Conservation (phyloP, 371 early-diverging fungal species). For the Nematocida homosporus region DNA sequence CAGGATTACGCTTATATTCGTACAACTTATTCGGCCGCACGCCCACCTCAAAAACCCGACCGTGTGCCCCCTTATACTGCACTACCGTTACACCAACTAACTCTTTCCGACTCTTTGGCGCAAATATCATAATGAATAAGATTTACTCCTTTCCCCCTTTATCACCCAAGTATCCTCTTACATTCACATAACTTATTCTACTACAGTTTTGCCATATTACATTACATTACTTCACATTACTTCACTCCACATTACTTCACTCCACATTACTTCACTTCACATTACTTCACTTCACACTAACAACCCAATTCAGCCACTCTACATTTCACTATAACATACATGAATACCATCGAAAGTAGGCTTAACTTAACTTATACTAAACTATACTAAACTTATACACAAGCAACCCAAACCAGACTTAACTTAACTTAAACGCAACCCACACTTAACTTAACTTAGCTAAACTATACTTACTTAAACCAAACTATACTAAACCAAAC, state of each 20-base stretch:
- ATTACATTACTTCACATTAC: too few species aligned
- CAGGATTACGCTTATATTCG: constrained; percentile 61
- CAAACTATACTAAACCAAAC: too few species aligned
- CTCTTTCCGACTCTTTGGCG: constrained; percentile 63
- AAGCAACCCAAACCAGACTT: too few species aligned
- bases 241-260: too few species aligned
- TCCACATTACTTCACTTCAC: too few species aligned
- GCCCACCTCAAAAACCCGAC: constrained; percentile 60
- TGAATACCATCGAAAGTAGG: too few species aligned
- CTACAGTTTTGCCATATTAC: background rate
- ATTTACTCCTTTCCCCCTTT: background rate
- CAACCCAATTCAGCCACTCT: too few species aligned
- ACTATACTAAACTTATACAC: too few species aligned
- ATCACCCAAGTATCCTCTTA: background rate
- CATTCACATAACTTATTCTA: background rate
- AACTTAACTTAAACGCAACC: too few species aligned
- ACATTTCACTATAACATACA: too few species aligned
- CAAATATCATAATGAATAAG: constrained; percentile 56
- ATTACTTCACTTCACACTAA: too few species aligned
- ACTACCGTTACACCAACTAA: constrained; percentile 62
- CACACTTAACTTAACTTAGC: background rate
- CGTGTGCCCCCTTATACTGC: constrained; percentile 57
- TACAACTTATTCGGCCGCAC: constrained; percentile 67
- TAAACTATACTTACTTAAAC: background rate
- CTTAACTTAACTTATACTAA: too few species aligned